Conservation (phyloP, 768 basidiomycete species). For the Agaricus subrufescens region DNA sequence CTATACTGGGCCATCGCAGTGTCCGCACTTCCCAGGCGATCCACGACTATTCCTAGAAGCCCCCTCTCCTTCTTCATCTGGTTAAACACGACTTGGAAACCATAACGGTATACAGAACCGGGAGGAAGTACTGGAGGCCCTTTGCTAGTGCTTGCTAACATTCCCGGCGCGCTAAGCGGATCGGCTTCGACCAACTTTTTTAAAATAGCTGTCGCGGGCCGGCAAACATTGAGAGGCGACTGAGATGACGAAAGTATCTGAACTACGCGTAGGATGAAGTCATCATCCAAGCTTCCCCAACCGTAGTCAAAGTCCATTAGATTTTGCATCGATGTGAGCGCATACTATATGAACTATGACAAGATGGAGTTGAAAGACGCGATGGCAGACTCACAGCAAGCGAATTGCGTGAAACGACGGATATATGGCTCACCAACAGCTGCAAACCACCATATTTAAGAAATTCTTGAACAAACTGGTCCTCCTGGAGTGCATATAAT, state of each 20-base stretch:
- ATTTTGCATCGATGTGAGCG: conserved; percentile 81
- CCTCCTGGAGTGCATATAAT: conserved; percentile 49
- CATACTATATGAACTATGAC: conserved; percentile 52
- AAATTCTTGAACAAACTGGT: conserved; percentile 79
- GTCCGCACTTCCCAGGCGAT: conserved; percentile 72
- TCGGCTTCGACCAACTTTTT: conserved; percentile 89
- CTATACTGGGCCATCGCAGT: conserved; percentile 84
- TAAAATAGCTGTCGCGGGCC: conserved; percentile 86
- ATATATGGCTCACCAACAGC: conserved; percentile 69
- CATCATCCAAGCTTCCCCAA: conserved; percentile 67
- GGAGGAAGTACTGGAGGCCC: conserved; percentile 46
- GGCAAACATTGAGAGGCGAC: conserved; percentile 84
- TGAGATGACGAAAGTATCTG: conserved; percentile 70
- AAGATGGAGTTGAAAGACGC: conserved; percentile 1
- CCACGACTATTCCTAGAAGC: conserved; percentile 79
- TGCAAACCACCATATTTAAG: conserved; percentile 64
- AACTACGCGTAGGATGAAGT: conserved; percentile 75
- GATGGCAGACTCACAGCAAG: conserved; percentile 58
- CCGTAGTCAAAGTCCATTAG: conserved; percentile 84
- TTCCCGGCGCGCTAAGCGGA: conserved; percentile 60
- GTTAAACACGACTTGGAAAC: conserved; percentile 79
- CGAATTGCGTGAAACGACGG: conserved; percentile 68
- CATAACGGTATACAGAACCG: conserved; percentile 77
- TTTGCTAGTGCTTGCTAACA: conserved; percentile 58
- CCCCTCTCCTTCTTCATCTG: conserved; percentile 72